phyloP scores from a whole-genome alignment of 1,139 yeast genomes.

The Arxiozyma slooffiae region DNA sequence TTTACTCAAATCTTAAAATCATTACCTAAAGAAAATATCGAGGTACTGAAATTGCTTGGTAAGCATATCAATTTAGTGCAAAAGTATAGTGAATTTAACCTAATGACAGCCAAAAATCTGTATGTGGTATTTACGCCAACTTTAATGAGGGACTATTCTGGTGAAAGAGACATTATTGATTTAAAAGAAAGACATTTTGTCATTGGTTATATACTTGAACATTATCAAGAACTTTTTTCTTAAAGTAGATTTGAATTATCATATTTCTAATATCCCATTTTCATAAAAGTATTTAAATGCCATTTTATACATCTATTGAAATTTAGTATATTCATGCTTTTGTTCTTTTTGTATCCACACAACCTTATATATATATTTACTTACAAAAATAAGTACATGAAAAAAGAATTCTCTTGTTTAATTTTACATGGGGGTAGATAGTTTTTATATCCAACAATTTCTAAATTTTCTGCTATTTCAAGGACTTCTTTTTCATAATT shows the following conservation, averaged over 20 bases:
- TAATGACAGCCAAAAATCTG: constrained; percentile 75
- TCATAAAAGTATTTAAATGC: neutral
- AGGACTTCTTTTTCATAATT: constrained; percentile 81
- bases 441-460: constrained; percentile 64
- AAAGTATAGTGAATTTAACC: constrained; percentile 40
- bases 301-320: neutral
- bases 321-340: neutral
- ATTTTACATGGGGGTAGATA: constrained; percentile 33
- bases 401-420: neutral
- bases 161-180: constrained; percentile 77
- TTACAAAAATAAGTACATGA: neutral
- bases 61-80: constrained; percentile 56
- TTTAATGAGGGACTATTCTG: constrained; percentile 66
- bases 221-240: constrained; percentile 26
- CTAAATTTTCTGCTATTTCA: constrained; percentile 69
- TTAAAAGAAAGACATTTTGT: constrained; percentile 75
- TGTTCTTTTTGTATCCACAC: neutral
- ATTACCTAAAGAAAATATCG: constrained; percentile 62
- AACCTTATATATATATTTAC: neutral
- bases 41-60: constrained; percentile 46
- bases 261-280: neutral
- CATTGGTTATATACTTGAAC: constrained; percentile 63
- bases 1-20: constrained; percentile 20
- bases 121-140: constrained; percentile 97
- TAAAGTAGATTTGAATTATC: neutral